A percentile compares a stretch with the other conserved stretches of the same genome.
These are phyloP conservation scores for Chlamydomonas incerta DNA, from an alignment of 139 green algal genomes.

Conservation along the genomic window DNA sequence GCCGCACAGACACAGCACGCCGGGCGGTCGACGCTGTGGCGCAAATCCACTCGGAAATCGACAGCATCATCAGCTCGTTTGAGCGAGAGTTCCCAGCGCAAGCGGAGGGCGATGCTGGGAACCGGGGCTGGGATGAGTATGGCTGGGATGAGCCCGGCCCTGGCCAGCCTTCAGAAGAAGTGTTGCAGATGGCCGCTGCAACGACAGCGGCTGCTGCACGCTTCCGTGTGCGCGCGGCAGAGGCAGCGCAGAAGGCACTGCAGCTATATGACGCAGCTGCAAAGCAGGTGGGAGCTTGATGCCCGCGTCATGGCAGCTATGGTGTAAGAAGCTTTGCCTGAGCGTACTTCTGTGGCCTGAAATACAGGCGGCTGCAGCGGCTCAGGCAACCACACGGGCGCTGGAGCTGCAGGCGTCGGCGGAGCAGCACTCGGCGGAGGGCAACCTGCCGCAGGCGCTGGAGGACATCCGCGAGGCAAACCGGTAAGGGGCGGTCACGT, in stretches of 20 bases:
- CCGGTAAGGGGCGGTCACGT: neutral
- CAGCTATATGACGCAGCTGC: conserved; percentile 34
- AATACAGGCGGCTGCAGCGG: neutral
- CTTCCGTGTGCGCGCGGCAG: conserved; percentile 15
- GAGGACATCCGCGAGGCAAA: conserved; percentile 30
- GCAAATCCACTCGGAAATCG: conserved; percentile 27
- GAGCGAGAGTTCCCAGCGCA: conserved; percentile 17
- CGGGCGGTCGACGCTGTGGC: conserved; percentile 9
- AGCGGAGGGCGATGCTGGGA: neutral
- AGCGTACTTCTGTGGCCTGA: neutral
- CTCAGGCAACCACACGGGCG: conserved; percentile 10
- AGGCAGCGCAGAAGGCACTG: conserved; percentile 21
- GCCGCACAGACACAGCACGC: neutral
- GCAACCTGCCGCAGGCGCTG: conserved; percentile 36
- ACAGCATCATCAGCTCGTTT: conserved; percentile 10
- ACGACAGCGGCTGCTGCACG: conserved; percentile 15
- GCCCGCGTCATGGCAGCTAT: neutral
- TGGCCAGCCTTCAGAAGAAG: conserved; percentile 15
- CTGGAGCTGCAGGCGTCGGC: conserved; percentile 23
- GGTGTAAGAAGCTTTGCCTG: no score
- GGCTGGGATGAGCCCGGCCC: neutral
- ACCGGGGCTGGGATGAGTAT: neutral
- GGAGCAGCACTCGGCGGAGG: conserved; percentile 20
- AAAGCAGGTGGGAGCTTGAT: conserved; percentile 3
- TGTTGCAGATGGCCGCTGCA: conserved; percentile 28